Evolutionary conservation across 306 rosid genomes (phyloP).

Genomic region (Dryas alaskensis): DNA sequence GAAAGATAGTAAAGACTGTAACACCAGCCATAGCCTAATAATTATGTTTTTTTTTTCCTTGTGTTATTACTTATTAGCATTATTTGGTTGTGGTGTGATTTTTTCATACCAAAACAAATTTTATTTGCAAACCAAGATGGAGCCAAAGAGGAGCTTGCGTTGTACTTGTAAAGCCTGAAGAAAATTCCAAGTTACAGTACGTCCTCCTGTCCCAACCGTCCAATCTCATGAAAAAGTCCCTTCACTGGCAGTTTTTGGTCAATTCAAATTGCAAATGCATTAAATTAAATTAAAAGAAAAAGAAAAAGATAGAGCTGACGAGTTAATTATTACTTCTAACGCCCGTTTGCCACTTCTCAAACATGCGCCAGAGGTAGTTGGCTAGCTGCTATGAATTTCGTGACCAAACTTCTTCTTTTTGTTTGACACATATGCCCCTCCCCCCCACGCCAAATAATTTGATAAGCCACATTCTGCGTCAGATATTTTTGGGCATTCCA

Average conservation of each 20-base stretch:
- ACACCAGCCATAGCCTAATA: no score
- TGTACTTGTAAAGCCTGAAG: not conserved
- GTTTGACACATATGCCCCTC: not conserved
- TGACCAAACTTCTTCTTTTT: not conserved
- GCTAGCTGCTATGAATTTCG: not conserved
- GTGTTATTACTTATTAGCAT: no score
- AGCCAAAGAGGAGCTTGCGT: no score
- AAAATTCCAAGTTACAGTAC: not conserved
- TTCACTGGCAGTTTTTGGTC: constrained; percentile 12
- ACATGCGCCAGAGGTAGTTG: constrained; percentile 11
- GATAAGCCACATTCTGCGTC: not conserved
- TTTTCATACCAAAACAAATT: no score
- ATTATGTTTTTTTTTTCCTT: no score
- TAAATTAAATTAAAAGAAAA: not conserved
- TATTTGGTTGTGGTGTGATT: no score
- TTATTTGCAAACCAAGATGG: no score
- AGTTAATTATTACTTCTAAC: not conserved
- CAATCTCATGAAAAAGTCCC: constrained; percentile 3
- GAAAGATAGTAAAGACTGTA: no score
- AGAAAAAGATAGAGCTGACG: not conserved
- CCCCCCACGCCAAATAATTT: not conserved
- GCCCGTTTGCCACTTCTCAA: constrained; percentile 21
- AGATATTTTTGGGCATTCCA: not conserved
- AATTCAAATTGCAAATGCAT: not conserved
- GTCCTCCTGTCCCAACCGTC: constrained; percentile 4